Evolutionary conservation across 169 alveolate genomes (phyloP), one percentile per base, ranked within the genome.

Genomic region (Eimeria necatrix): DNA sequence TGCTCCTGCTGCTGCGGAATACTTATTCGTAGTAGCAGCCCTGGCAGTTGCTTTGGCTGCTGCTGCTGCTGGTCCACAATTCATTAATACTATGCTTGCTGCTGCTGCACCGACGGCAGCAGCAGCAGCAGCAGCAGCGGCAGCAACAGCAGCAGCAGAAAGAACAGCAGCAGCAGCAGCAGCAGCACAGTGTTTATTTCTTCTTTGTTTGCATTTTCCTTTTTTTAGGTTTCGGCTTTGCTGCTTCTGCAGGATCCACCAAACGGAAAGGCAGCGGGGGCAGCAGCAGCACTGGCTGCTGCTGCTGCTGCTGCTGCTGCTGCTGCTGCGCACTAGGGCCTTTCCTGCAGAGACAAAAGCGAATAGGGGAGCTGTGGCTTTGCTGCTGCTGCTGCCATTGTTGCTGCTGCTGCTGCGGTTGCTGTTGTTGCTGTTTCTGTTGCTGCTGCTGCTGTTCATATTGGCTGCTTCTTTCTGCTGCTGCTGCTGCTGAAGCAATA

Each of bases 291-390:
- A 16, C 26, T 18, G 16, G 85, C 85, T 26, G 60, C 85, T 74
- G 85, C 53, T 71, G 81, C 51, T 71, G 81, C 85, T 74, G 85
- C 60, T 41, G 85, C 59, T 74, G 78, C 85, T 74, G 59, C 85
- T 74, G 52, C 60, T 74, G 85, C 85, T 26, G 59, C 60, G 20
- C 26, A 53, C 32, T 74, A 3, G 60, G 32, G 12, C 7, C 48
- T 0, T 48, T 48, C 78, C 78, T 68, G n/a, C 8, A 10, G 18
- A 10, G 4, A 61, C 85, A 74, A 14, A 74, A 49, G 24, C 85
- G 4, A 49, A 74, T 49, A 74, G 48, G 18, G 26, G 49, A n/a
- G n/a, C n/a, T n/a, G n/a, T n/a, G n/a, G n/a, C n/a, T n/a, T n/a
- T n/a, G n/a, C n/a, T n/a, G n/a, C n/a, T n/a, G 41, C 78, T n/a